Percentiles rank a stretch among this genome's conserved stretches.
Conservation (phyloP, 495 filamentous ascomycete species). For the Niebla homalea region DNA sequence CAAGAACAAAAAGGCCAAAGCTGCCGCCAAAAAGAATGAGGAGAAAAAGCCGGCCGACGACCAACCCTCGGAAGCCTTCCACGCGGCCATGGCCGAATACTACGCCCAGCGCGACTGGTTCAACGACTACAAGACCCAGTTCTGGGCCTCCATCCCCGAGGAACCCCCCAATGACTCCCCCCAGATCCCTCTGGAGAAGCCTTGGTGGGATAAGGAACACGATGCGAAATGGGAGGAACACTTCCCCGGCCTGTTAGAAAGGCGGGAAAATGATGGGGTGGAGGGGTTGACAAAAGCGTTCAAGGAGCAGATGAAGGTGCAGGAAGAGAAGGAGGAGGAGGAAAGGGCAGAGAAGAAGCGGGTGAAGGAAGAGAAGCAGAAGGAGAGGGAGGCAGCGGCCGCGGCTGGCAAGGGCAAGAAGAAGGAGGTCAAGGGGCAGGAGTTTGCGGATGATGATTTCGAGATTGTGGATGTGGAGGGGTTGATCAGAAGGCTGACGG, state of each 20-base stretch:
- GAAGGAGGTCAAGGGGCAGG: conserved; percentile 14
- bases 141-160: conserved; percentile 18
- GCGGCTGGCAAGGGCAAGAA: conserved; percentile 18
- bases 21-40: background rate
- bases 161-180: conserved; percentile 12
- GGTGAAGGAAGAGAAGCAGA: conserved; percentile 1
- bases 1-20: background rate
- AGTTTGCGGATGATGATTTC: conserved; percentile 1
- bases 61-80: conserved; percentile 9
- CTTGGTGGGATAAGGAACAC: conserved; percentile 23
- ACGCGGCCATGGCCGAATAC: conserved; percentile 21
- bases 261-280: background rate
- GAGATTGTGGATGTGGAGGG: conserved; percentile 4
- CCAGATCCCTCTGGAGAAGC: conserved; percentile 21
- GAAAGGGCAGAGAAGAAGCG: conserved; percentile 3
- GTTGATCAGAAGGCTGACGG: background rate
- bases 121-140: conserved; percentile 18
- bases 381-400: background rate
- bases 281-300: conserved; percentile 1
- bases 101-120: conserved; percentile 25
- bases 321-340: conserved; percentile 4
- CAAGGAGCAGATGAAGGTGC: background rate
- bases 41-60: background rate
- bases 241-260: background rate
- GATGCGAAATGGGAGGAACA: background rate